Evolutionary conservation across 208 protist genomes (phyloP).

Genomic region (Trypanosoma theileri): DNA sequence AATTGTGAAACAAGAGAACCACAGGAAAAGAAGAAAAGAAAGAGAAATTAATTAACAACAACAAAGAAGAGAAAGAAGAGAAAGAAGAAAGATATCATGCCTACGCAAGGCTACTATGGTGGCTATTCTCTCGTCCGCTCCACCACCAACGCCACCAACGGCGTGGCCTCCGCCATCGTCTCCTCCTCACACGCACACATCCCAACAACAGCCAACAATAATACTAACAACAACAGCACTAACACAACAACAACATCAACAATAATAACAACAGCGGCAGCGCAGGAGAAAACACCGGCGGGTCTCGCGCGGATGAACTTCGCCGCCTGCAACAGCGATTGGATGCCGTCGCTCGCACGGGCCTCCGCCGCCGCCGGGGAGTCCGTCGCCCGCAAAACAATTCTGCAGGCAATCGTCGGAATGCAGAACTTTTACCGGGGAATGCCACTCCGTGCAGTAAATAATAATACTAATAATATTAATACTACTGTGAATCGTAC

Average conservation of each 20-base stretch:
- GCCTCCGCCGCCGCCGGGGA: conserved; percentile 16
- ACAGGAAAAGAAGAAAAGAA: conserved; percentile 9
- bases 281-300: neutral
- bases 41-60: neutral
- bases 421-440: conserved; percentile 26
- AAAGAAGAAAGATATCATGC: conserved; percentile 5
- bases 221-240: neutral
- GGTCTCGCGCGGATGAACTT: conserved; percentile 47
- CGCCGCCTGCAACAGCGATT: conserved; percentile 52
- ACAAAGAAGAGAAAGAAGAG: conserved; percentile 29
- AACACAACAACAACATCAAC: neutral
- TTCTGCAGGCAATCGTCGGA: conserved; percentile 11
- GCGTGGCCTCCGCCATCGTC: neutral
- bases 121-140: conserved; percentile 25
- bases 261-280: conserved; percentile 3
- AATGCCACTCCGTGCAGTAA: conserved; percentile 2
- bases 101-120: conserved; percentile 19
- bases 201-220: too few relatives aligned
- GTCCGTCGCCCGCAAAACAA: neutral
- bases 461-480: neutral
- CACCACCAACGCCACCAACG: neutral
- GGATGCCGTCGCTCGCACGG: conserved; percentile 48
- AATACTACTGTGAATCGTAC: neutral
- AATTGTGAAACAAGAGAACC: neutral
- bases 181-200: too few relatives aligned